Evolutionary conservation across 345 rosid species (phyloP).

Genomic region (Eucalyptus urophylla): DNA sequence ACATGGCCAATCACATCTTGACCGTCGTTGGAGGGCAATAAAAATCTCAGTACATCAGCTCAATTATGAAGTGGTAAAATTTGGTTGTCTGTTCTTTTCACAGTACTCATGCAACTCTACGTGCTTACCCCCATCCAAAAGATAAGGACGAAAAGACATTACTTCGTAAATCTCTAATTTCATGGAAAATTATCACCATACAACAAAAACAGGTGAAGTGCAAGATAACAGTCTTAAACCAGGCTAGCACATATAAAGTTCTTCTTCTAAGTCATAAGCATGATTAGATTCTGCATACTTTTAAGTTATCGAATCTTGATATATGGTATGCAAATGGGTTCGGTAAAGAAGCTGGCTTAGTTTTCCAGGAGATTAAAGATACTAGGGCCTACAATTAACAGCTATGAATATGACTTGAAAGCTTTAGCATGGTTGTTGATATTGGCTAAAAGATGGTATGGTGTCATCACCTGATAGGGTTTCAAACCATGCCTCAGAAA

Average conservation of each 20-base stretch:
- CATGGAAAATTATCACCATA: not conserved
- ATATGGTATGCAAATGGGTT: not conserved
- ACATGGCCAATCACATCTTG: not conserved
- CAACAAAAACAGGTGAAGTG: not conserved
- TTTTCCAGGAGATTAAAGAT: not conserved
- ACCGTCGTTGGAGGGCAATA: not conserved
- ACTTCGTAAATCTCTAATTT: not conserved
- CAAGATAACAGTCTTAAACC: not conserved
- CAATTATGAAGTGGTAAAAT: not conserved
- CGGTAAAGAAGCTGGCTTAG: not conserved
- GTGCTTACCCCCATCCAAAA: not conserved
- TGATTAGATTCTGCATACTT: not conserved
- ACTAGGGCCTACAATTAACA: not conserved
- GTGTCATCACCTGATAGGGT: not conserved
- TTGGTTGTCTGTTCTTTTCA: not conserved
- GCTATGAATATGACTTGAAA: not conserved
- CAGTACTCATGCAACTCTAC: not conserved
- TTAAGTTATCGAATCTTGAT: not conserved
- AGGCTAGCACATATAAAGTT: not conserved
- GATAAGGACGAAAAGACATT: not conserved
- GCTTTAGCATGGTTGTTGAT: not conserved
- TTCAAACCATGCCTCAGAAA: not conserved
- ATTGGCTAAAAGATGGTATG: not conserved
- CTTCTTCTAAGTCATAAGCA: not conserved
- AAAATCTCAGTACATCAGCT: not conserved